These are phyloP conservation scores for Cutaneotrichosporon sp. DNA, from an alignment of 1,284 basidiomycete genomes.

Conservation along the genomic window DNA sequence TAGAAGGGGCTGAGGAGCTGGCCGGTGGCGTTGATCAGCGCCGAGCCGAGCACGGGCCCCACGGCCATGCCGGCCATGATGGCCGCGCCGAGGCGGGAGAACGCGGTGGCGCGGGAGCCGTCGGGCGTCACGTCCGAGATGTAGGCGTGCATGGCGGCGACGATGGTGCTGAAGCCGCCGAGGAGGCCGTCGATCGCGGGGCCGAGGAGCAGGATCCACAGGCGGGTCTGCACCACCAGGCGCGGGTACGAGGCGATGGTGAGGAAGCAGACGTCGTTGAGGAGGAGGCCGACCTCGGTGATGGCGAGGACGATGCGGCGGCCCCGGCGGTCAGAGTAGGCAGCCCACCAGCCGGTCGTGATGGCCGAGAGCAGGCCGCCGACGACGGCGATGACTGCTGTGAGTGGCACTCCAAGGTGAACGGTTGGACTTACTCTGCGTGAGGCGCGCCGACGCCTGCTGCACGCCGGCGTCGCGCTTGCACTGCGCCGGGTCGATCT, in stretches of 20 bases:
- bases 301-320: constrained; percentile 72
- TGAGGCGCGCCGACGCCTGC: constrained; percentile 68
- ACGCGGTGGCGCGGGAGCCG: constrained; percentile 76
- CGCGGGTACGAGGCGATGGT: constrained; percentile 71
- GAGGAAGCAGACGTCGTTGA: constrained; percentile 76
- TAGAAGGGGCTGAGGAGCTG: constrained; percentile 72
- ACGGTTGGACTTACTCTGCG: constrained; percentile 59
- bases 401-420: not conserved
- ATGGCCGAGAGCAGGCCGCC: constrained; percentile 80
- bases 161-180: constrained; percentile 81
- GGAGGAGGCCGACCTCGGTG: constrained; percentile 68
- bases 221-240: constrained; percentile 60
- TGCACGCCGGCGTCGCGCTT: constrained; percentile 70
- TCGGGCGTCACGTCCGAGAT: constrained; percentile 78
- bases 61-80: constrained; percentile 65
- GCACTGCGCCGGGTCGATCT: constrained; percentile 58
- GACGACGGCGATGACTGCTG: constrained; percentile 65
- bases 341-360: constrained; percentile 86
- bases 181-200: constrained; percentile 78
- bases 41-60: constrained; percentile 71
- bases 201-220: constrained; percentile 75
- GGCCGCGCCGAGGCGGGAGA: constrained; percentile 67
- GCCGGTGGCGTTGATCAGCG: constrained; percentile 65
- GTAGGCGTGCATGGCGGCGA: constrained; percentile 78
- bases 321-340: constrained; percentile 74